Base-by-base conservation (phyloP, 2,329 filamentous ascomycete species). In the Paraphoma sp. region DNA sequence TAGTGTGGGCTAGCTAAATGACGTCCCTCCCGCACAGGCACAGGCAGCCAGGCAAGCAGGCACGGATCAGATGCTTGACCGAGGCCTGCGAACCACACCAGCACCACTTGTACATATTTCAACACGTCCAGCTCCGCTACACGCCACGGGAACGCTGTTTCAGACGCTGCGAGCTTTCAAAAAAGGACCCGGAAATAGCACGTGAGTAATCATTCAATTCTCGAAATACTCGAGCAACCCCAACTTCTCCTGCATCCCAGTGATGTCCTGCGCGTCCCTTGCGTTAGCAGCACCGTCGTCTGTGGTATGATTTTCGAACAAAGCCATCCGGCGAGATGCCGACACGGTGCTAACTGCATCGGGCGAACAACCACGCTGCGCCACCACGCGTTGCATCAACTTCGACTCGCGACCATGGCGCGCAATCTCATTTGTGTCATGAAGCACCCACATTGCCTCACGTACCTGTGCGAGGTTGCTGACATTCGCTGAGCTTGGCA, bases 151-250 rank as follows among this genome's bases (percentile, higher is more conserved):
- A 42, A 36, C n/a, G 38, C 17, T 11, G 16, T 36, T 36, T 54
- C 53, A 51, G 44, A 54, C 51, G 38, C 28, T 48, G 52, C 53
- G 28, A 28, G 44, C 38, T 28, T 41, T 17, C 38, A 33, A 17
- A 6, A n/a, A 11, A n/a, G n/a, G 30, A 10, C 56, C 51, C 16
- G 55, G 48, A 7, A 69, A 63, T 65, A 64, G 63, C 59, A 61
- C 49, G 57, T 59, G 36, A 7, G 8, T 42, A 42, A 14, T n/a
- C 16, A 11, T 42, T 14, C 16, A 42, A n/a, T n/a, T n/a, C n/a
- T n/a, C n/a, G n/a, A 8, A 42, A 14, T n/a, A n/a, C n/a, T 16
- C n/a, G 3, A 42, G 16, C 10, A 17, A 7, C 40, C 40, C 40
- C n/a, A 8, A 42, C 10, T 42, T 23, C 8, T 42, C 12, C 33